These are phyloP conservation scores for Nitzschia palea DNA, from an alignment of 108 stramenopile genomes.

Conservation along the genomic window DNA sequence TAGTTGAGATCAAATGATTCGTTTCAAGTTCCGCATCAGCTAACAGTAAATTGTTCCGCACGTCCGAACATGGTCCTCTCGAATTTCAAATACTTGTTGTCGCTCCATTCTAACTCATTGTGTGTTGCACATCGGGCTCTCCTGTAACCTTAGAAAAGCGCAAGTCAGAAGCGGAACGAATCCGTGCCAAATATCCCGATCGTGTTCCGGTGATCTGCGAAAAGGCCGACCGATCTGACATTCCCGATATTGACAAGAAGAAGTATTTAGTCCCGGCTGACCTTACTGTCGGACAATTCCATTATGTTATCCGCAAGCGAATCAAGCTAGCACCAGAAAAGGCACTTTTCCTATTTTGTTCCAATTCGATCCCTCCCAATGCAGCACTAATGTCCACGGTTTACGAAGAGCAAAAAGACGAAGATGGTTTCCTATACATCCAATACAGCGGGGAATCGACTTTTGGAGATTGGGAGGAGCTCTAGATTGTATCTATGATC, in stretches of 20 bases:
- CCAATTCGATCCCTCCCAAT: constrained; percentile 88
- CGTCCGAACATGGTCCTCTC: too few species aligned
- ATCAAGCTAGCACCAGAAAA: constrained; percentile 93
- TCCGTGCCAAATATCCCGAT: constrained; percentile 96
- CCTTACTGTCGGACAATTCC: constrained; percentile 96
- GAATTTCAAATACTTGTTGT: too few species aligned
- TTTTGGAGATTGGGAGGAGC: constrained; percentile 64
- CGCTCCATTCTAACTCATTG: too few species aligned
- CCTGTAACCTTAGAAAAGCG: constrained; percentile 66
- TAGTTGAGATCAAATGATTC: too few species aligned
- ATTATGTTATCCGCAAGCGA: constrained; percentile 98
- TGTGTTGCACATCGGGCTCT: too few species aligned
- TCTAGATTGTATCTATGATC: neutral
- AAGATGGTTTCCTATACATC: constrained; percentile 98
- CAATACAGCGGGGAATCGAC: constrained; percentile 98
- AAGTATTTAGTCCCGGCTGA: constrained; percentile 96
- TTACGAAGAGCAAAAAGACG: constrained; percentile 94
- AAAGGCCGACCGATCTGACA: constrained; percentile 94
- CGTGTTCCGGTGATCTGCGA: constrained; percentile 99
- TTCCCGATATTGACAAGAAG: constrained; percentile 99
- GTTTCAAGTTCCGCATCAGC: too few species aligned
- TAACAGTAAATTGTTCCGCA: too few species aligned
- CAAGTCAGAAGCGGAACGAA: constrained; percentile 89
- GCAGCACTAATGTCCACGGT: constrained; percentile 96
- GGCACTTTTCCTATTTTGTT: constrained; percentile 87